Evolutionary conservation across 164 flowering plant genomes (phyloP), one percentile per base, ranked within the genome.

Genomic region (Vitis rotundifolia): DNA sequence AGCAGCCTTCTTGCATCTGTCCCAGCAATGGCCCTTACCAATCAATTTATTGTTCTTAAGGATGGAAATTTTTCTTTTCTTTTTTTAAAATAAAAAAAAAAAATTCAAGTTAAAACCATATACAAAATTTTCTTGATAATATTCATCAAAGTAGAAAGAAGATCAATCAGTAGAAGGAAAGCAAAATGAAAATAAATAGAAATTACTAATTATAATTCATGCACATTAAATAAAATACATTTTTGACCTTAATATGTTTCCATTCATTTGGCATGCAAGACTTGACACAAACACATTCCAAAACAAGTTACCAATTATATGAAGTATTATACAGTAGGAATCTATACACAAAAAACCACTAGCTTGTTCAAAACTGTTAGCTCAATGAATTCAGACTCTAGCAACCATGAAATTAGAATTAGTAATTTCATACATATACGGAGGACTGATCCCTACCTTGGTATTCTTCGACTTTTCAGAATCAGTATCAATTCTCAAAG

Each of bases 381-480:
- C 26, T 22, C 26, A 22, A 22, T 22, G 26, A 22, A 22, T 37
- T 37, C 44, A 37, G 44, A 37, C 44, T 37, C 44, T 37, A 37
- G 44, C 44, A 37, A 22, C 16, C 3, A 54, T 8, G 49, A 56
- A 66, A 9, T 63, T 22, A 29, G 13, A 8, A 11, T 16, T 22
- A 63, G 48, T 15, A 61, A 62, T 4, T 6, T 47, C 49, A 55
- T 28, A 68, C 15, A 28, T 28, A 58, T 66, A 61, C 5, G 12
- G 29, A 60, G 12, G 54, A 71, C 44, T 15, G 49, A 49, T 58
- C 68, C 75, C 69, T 69, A 94, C 99, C 99, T 94, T 94, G 4
- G 86, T 73, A 61, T 70, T 80, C 57, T 79, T 80, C 57, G 79
- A 60, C 67, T 68, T 87, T 63, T 68, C 84, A 59, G 83, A 71